These are phyloP conservation scores for Lumnitzera racemosa DNA, from an alignment of 345 rosid species.

Conservation along the genomic window DNA sequence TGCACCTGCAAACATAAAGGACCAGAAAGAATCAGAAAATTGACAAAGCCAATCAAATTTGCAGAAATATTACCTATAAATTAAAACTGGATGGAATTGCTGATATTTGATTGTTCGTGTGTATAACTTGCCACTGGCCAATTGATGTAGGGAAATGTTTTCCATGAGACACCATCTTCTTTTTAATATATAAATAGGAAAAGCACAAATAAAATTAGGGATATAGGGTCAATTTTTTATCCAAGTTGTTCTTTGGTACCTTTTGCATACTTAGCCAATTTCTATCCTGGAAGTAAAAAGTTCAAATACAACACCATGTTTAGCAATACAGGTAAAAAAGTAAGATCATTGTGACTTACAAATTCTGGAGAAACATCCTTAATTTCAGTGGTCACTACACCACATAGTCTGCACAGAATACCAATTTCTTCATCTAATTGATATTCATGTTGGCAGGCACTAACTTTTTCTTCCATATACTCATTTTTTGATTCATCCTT, in stretches of 20 bases:
- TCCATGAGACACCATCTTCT: no score
- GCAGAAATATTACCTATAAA: background rate
- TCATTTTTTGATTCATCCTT: constrained; percentile 31
- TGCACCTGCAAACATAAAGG: constrained; percentile 28
- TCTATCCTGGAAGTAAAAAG: background rate
- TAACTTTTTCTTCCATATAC: constrained; percentile 28
- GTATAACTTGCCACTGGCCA: no score
- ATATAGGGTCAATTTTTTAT: no score
- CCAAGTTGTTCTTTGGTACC: no score
- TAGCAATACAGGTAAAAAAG: background rate
- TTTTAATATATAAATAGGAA: no score
- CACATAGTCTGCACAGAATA: constrained; percentile 56
- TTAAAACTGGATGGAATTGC: no score
- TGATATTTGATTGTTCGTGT: no score
- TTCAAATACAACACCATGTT: background rate
- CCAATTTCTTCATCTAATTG: constrained; percentile 77
- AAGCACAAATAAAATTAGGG: no score
- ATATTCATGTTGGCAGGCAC: constrained; percentile 53
- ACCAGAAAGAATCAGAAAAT: background rate
- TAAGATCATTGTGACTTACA: constrained; percentile 48
- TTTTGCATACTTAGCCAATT: no score
- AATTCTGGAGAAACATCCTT: constrained; percentile 65
- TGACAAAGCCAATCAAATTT: background rate
- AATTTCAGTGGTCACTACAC: constrained; percentile 67
- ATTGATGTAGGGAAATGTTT: no score